These are phyloP conservation scores for Cladosporium colombiae DNA, from an alignment of 2,329 filamentous ascomycete genomes.

Conservation along the genomic window DNA sequence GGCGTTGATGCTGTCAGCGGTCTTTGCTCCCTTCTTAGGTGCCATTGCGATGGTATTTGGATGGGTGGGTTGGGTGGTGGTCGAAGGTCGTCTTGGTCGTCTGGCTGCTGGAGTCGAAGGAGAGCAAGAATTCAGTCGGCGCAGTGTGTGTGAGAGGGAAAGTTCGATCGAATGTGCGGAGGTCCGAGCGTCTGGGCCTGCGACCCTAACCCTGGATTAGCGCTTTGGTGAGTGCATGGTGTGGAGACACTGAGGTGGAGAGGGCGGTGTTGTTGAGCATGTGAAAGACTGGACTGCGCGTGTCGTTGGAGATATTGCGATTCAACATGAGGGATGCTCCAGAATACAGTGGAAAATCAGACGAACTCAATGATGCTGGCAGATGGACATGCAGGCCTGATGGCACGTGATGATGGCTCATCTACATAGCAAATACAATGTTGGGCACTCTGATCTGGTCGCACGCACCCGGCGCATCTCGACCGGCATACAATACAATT, in stretches of 20 bases:
- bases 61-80: slow-evolving; percentile 16
- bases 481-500: neutral
- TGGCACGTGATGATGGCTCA: neutral
- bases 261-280: neutral
- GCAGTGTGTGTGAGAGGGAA: slow-evolving; percentile 8
- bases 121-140: neutral
- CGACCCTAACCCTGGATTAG: neutral
- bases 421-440: no score
- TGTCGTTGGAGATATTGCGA: neutral
- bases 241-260: neutral
- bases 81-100: slow-evolving; percentile 22
- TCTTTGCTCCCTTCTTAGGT: slow-evolving; percentile 83
- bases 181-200: neutral
- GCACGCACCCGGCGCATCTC: neutral
- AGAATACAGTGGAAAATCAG: neutral
- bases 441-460: neutral
- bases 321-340: neutral
- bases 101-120: slow-evolving; percentile 15
- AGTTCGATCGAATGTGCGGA: slow-evolving; percentile 13
- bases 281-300: neutral
- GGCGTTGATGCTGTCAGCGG: slow-evolving; percentile 76
- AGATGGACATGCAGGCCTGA: no score
- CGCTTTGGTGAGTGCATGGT: neutral
- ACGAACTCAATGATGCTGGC: neutral
- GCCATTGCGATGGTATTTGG: slow-evolving; percentile 56